Evolutionary conservation across 2,329 filamentous ascomycete species (phyloP), one percentile per base, ranked within the genome.

Genomic region (Dendryphion nanum): DNA sequence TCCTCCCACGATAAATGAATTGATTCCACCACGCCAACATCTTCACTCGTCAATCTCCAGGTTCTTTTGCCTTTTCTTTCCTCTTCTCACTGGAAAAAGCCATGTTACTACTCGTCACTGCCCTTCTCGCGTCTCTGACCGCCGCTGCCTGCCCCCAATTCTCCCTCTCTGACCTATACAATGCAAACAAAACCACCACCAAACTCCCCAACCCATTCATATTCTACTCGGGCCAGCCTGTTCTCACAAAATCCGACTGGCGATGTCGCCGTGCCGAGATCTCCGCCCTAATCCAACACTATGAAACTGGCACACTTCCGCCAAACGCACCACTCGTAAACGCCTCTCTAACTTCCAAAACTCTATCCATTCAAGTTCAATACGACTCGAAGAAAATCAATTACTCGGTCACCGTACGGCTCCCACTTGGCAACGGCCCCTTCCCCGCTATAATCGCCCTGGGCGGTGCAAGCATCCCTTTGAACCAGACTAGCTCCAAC

Each of bases 401-500:
- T 18, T 57, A 53, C 42, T 45, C 47, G 3, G 44, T 51, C 8
- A 46, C 38, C 12, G 51, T 59, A 20, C 41, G 39, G 8, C 44
- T 52, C 13, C 50, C 53, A 12, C 41, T 56, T 51, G 18, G 71
- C 13, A 36, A 70, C 40, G 67, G 62, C 2, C 73, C 75, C 2
- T 72, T 69, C 47, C 73, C 75, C 4, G 76, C 74, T 40, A 73
- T 80, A 55, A 77, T 79, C 49, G 69, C 68, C 32, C 72, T 74
- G 46, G 76, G 74, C 29, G 71, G 66, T 20, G 58, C 69, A 4
- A 75, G 70, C 42, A 64, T 81, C 31, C 76, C 77, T 14, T 66
- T 76, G 31, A 35, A 28, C 37, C 63, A 58, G 29, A 71, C 64
- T 21, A 8, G 15, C 8, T 8, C 8, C 23, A 26, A 26, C 31